Evolutionary conservation across 2,329 filamentous ascomycete species (phyloP).

Genomic region (Nigrograna mackinnonii): DNA sequence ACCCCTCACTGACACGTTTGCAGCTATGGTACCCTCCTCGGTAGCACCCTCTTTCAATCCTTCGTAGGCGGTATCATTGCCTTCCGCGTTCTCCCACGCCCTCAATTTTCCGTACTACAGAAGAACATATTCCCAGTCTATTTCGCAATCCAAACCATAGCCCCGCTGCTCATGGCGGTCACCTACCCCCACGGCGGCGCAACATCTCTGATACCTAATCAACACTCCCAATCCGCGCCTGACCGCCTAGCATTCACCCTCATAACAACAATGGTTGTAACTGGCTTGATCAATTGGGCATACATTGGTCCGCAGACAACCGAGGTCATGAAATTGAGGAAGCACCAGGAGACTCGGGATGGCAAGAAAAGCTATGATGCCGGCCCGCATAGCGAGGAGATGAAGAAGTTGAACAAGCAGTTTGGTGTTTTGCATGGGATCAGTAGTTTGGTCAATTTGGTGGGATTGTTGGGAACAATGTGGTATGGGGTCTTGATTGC

Average conservation of each 20-base stretch:
- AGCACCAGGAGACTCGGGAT: slow-evolving; percentile 84
- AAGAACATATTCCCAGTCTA: slow-evolving; percentile 80
- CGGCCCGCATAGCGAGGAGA: slow-evolving; percentile 80
- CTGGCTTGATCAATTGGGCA: slow-evolving; percentile 70
- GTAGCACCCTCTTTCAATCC: slow-evolving; percentile 84
- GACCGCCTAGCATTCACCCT: slow-evolving; percentile 52
- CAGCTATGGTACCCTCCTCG: slow-evolving; percentile 87
- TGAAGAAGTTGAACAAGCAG: slow-evolving; percentile 57
- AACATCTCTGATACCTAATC: slow-evolving; percentile 1
- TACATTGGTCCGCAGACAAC: slow-evolving; percentile 77
- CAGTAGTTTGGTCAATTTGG: slow-evolving; percentile 78
- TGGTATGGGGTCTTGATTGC: slow-evolving; percentile 79
- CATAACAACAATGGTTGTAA: slow-evolving; percentile 70
- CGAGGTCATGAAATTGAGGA: slow-evolving; percentile 73
- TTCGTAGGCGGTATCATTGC: slow-evolving; percentile 76
- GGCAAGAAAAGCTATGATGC: slow-evolving; percentile 84
- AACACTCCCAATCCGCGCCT: slow-evolving; percentile 4
- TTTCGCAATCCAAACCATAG: slow-evolving; percentile 78
- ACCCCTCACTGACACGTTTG: slow-evolving; percentile 13
- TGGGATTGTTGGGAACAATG: slow-evolving; percentile 69
- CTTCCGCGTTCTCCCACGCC: slow-evolving; percentile 75
- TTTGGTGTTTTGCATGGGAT: slow-evolving; percentile 82
- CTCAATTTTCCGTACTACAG: slow-evolving; percentile 82
- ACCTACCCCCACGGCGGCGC: slow-evolving; percentile 68
- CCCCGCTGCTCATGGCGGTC: slow-evolving; percentile 73